phyloP scores from a whole-genome alignment of 352 stramenopile species.

The Sclerospora graminicola region DNA sequence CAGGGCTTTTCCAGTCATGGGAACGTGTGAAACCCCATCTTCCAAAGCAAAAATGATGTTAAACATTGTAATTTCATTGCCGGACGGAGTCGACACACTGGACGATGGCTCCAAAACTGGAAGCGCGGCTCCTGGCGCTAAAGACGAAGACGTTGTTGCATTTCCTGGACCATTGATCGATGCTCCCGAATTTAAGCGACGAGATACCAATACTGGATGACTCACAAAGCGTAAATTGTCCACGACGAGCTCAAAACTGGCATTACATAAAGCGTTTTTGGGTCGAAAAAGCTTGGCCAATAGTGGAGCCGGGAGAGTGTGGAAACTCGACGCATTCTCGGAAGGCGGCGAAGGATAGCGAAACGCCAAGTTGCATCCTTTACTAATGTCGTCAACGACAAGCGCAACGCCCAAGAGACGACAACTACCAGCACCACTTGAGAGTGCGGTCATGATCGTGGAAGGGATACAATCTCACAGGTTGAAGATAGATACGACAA shows the following conservation, averaged over 20 bases:
- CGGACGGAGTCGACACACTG: constrained; percentile 3
- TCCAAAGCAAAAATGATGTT: constrained; percentile 82
- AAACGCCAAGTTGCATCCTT: constrained; percentile 81
- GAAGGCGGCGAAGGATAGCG: constrained; percentile 56
- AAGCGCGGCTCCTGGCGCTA: constrained; percentile 1
- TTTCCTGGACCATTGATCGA: constrained; percentile 4
- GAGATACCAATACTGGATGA: constrained; percentile 68
- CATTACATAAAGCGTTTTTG: constrained; percentile 82
- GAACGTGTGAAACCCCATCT: constrained; percentile 22
- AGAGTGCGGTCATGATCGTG: no score
- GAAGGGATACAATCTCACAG: no score
- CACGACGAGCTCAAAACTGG: constrained; percentile 82
- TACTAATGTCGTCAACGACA: constrained; percentile 84
- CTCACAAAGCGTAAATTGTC: constrained; percentile 82
- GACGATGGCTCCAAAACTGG: constrained; percentile 13
- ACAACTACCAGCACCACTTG: constrained; percentile 4
- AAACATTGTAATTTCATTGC: constrained; percentile 80
- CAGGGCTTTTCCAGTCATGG: not conserved
- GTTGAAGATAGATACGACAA: no score
- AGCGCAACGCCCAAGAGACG: constrained; percentile 63
- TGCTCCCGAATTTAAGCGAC: constrained; percentile 13
- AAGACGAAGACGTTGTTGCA: constrained; percentile 3
- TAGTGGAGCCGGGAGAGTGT: constrained; percentile 60
- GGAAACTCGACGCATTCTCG: constrained; percentile 62
- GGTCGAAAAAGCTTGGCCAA: constrained; percentile 82